These are phyloP conservation scores for Artemisia annua DNA, from an alignment of 129 eudicot genomes.

Conservation along the genomic window DNA sequence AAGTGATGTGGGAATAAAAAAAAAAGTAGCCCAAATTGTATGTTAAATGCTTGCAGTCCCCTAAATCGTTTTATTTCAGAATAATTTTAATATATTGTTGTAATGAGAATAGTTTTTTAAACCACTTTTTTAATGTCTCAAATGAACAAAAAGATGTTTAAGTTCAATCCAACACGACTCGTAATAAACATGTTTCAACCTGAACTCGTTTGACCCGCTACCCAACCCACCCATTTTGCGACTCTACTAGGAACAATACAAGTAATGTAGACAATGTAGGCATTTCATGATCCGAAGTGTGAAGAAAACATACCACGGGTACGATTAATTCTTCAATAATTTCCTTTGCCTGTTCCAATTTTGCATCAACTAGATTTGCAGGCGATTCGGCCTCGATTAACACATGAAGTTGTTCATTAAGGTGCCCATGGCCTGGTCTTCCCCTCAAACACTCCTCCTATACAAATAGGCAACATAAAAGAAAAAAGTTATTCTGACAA, in stretches of 20 bases:
- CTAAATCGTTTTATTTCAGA: neutral
- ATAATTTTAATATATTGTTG: too few species aligned
- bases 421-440: conserved; percentile 59
- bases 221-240: neutral
- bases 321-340: conserved; percentile 58
- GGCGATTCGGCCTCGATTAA: conserved; percentile 66
- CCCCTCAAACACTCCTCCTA: conserved; percentile 73
- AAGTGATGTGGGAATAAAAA: too few species aligned
- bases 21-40: neutral
- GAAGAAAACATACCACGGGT: conserved; percentile 53
- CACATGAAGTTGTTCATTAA: conserved; percentile 66
- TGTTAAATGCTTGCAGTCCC: neutral
- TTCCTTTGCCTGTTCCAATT: conserved; percentile 52
- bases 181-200: neutral
- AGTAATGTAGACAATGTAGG: neutral
- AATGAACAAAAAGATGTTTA: neutral
- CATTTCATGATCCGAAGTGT: neutral
- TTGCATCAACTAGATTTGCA: conserved; percentile 44
- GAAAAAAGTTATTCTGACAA: neutral
- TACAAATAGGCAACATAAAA: neutral
- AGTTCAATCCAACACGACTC: neutral
- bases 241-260: neutral
- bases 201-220: neutral
- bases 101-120: too few species aligned
- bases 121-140: too few species aligned